Base-by-base conservation (phyloP, 768 basidiomycete species). In the Brasilioporus rufonigricans region DNA sequence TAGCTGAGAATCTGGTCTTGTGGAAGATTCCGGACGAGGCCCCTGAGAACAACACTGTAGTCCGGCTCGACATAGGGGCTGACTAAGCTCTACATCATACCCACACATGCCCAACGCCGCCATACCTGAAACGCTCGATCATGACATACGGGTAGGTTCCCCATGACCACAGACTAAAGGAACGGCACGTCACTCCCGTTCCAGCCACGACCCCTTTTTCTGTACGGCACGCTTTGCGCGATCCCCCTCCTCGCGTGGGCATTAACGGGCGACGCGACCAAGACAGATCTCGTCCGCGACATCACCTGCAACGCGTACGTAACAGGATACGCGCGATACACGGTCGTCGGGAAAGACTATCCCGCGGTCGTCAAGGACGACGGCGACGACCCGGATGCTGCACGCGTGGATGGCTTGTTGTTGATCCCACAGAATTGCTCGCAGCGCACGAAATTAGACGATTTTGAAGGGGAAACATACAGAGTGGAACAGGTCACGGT, bases 391-490 rank as follows among this genome's bases (percentile, higher is more conserved):
- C 27, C 4, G 4, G 11, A 19, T 12, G 23, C 24, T 10, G 16
- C 39, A 18, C n/a, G 26, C 2, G 31, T 49, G 11, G 48, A 55
- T 3, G 43, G 43, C 18, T 16, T 50, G 12, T 9, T 50, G 33
- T n/a, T 50, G 12, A 32, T 16, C 29, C 54, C 41, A 9, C 48
- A 44, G 33, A 39, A 50, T 18, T 35, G n/a, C 10, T 44, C 47
- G 3, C 40, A 44, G 18, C 33, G 47, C 16, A 26, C 41, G 19
- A 44, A 55, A 29, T 16, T 43, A 10, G 41, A 48, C 41, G 32
- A 44, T 36, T 55, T 55, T 26, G 47, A 49, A 36, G 40, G 46
- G n/a, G 53, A 49, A n/a, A 19, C 32, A 2, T 41, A 41, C 9
- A 24, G 5, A 33, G 24, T 21, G 16, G 14, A 16, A 7, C 16